Percentiles rank a stretch among this genome's conserved stretches.
phyloP scores from a whole-genome alignment of 345 rosid genomes.

The Eucalyptus fibrosa region DNA sequence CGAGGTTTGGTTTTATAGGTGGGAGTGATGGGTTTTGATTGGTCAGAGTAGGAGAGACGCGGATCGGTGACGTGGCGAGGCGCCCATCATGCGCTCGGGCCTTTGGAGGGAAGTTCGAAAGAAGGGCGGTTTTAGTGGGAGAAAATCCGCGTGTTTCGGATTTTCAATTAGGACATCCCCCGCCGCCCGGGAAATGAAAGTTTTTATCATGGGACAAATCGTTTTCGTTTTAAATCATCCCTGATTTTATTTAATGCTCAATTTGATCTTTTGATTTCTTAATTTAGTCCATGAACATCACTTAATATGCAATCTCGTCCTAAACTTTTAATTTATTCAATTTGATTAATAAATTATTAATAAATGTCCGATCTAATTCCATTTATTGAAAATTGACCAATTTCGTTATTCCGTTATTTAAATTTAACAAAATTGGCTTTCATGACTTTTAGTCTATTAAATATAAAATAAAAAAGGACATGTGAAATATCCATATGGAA shows the following conservation, averaged over 20 bases:
- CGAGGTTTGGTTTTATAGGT: not conserved
- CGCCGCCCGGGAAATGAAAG: not conserved
- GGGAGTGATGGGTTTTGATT: not conserved
- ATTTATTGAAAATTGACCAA: too few relatives aligned
- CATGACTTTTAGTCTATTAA: too few relatives aligned
- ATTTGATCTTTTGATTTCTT: accelerated
- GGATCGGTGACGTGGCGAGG: not conserved
- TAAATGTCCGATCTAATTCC: accelerated
- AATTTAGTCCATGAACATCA: accelerated
- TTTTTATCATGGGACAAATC: not conserved
- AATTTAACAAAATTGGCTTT: too few relatives aligned
- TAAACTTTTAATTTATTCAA: accelerated
- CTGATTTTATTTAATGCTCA: too few relatives aligned
- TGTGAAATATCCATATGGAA: too few relatives aligned
- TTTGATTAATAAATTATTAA: accelerated
- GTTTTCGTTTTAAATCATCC: too few relatives aligned
- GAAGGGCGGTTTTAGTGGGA: not conserved
- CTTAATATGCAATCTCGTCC: accelerated
- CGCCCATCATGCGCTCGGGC: not conserved
- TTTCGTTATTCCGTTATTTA: accelerated
- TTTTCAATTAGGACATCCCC: not conserved
- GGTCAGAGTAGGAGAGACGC: not conserved
- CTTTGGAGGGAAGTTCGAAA: not conserved
- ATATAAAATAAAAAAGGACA: too few relatives aligned
- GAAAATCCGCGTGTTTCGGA: not conserved